Evolutionary conservation across 208 protist genomes (phyloP).

Genomic region (Leishmania martiniquensis): DNA sequence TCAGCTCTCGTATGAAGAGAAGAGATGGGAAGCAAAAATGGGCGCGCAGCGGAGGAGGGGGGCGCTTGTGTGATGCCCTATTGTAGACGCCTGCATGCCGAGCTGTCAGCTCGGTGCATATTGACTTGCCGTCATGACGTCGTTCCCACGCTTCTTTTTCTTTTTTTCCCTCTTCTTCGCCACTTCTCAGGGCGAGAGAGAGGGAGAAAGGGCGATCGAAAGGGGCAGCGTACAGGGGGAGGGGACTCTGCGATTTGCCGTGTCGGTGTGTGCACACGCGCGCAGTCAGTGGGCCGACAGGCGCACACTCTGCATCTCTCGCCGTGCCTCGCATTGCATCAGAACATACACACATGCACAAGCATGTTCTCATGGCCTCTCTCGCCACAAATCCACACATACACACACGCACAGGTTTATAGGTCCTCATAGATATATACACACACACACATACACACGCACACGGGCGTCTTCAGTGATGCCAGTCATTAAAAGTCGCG

Average conservation of each 20-base stretch:
- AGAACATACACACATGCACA: not conserved
- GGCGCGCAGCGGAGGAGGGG: not conserved
- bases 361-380: not conserved
- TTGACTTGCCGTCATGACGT: not conserved
- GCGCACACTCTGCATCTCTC: not conserved
- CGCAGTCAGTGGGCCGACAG: not conserved
- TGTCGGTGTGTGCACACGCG: not conserved
- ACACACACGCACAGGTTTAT: not conserved
- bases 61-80: not conserved
- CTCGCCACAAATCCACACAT: not conserved
- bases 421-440: not conserved
- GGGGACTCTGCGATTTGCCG: not conserved
- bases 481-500: constrained; percentile 19
- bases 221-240: not conserved
- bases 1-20: not conserved
- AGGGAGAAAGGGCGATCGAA: no score
- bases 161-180: not conserved
- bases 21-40: not conserved
- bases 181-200: not conserved
- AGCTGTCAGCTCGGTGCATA: not conserved
- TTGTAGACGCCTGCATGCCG: not conserved
- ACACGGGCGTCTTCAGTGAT: not conserved
- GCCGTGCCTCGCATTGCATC: not conserved
- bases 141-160: not conserved
- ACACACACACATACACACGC: not conserved